A percentile compares a stretch with the other conserved stretches of the same genome.
These are phyloP conservation scores for Aspergillus niger DNA, from an alignment of 2,329 filamentous ascomycete genomes.

Conservation along the genomic window DNA sequence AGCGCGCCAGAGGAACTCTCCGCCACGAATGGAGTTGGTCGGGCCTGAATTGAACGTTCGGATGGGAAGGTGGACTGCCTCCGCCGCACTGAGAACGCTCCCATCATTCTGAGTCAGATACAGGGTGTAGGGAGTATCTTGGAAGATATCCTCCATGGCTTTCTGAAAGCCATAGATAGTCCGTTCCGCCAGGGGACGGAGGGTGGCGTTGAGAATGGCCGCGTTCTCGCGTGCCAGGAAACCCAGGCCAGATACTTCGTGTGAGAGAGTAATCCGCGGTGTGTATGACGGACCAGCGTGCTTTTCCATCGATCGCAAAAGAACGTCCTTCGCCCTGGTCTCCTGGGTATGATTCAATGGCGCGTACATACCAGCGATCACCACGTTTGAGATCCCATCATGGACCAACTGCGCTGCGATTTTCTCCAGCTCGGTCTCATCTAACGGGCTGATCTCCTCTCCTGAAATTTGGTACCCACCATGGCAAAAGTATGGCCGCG, in stretches of 20 bases:
- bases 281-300: neutral
- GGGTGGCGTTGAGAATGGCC: slow-evolving; percentile 53
- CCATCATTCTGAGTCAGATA: slow-evolving; percentile 58
- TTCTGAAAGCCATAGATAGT: slow-evolving; percentile 50
- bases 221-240: slow-evolving; percentile 56
- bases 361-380: slow-evolving; percentile 14
- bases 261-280: slow-evolving; percentile 10
- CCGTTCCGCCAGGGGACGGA: slow-evolving; percentile 49
- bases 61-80: slow-evolving; percentile 52
- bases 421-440: neutral
- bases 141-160: slow-evolving; percentile 49
- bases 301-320: neutral
- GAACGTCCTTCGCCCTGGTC: neutral
- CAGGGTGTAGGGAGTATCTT: slow-evolving; percentile 38
- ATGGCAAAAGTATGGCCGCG: slow-evolving; percentile 3
- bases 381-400: slow-evolving; percentile 3
- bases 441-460: slow-evolving; percentile 8
- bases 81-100: slow-evolving; percentile 50
- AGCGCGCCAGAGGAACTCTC: slow-evolving; percentile 12
- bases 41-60: slow-evolving; percentile 56
- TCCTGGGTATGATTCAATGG: slow-evolving; percentile 9
- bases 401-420: neutral
- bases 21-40: slow-evolving; percentile 57
- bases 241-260: slow-evolving; percentile 49
- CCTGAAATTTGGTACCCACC: slow-evolving; percentile 13